These are phyloP conservation scores for Phytophthora ramorum DNA, from an alignment of 352 stramenopile species.

Conservation along the genomic window DNA sequence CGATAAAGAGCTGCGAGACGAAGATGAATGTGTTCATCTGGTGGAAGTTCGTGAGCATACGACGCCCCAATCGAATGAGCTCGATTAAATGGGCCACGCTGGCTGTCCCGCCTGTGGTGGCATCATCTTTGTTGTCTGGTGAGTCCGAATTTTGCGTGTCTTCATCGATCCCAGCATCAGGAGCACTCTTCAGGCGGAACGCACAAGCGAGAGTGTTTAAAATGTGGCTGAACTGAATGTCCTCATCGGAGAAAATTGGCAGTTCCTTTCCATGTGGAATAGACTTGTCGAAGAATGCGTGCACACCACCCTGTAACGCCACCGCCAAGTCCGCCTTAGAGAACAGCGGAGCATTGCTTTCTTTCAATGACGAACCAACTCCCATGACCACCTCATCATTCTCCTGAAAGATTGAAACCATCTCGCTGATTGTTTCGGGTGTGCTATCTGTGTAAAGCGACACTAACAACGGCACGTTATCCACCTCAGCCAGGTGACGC, in stretches of 20 bases:
- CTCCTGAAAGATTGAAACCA: constrained; percentile 90
- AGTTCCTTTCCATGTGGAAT: constrained; percentile 65
- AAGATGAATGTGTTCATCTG: constrained; percentile 89
- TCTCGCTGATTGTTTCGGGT: constrained; percentile 94
- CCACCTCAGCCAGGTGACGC: constrained; percentile 96
- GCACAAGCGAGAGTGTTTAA: constrained; percentile 84
- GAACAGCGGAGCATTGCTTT: constrained; percentile 83
- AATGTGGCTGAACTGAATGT: constrained; percentile 85
- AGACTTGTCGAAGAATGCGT: constrained; percentile 76
- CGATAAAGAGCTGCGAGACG: constrained; percentile 83
- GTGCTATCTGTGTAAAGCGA: constrained; percentile 98
- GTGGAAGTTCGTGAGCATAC: constrained; percentile 86
- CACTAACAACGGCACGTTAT: constrained; percentile 98
- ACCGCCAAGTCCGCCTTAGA: constrained; percentile 72
- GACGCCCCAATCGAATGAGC: constrained; percentile 78
- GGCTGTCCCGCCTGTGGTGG: constrained; percentile 43
- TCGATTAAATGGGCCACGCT: constrained; percentile 79
- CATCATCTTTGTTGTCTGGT: constrained; percentile 27
- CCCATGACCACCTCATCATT: constrained; percentile 87
- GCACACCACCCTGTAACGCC: constrained; percentile 70
- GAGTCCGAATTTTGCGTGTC: constrained; percentile 9
- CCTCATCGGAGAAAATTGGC: constrained; percentile 72
- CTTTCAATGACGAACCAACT: constrained; percentile 79
- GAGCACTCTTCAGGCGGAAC: constrained; percentile 62
- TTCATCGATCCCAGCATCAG: constrained; percentile 24